phyloP scores from a whole-genome alignment of 768 basidiomycete genomes.

The Phlegmacium glaucopus region DNA sequence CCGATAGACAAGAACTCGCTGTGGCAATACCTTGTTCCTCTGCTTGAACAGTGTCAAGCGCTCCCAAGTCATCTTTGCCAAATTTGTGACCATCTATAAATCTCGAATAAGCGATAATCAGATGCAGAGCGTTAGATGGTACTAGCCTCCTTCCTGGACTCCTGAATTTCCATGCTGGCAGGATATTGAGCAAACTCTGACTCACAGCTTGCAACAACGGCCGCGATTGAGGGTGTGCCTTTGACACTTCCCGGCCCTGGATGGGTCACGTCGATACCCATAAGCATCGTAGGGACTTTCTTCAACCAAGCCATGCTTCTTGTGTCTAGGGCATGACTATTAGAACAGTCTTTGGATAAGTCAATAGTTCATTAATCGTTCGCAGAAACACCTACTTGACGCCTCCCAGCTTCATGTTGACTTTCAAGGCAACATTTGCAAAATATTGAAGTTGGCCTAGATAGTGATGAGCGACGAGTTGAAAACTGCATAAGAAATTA shows the following conservation, averaged over 20 bases:
- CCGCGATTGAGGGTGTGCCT: constrained; percentile 80
- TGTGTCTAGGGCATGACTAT: constrained; percentile 44
- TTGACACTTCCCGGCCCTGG: constrained; percentile 71
- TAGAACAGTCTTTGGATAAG: constrained; percentile 1
- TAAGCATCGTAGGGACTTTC: constrained; percentile 66
- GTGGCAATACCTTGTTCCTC: constrained; percentile 53
- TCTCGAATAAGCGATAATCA: not conserved
- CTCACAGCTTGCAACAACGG: constrained; percentile 80
- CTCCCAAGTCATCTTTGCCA: constrained; percentile 63
- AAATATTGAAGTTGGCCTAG: constrained; percentile 66
- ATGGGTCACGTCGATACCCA: constrained; percentile 83
- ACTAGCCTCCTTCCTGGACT: constrained; percentile 69
- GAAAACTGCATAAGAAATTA: constrained; percentile 25
- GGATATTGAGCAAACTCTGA: constrained; percentile 65
- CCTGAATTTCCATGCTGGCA: constrained; percentile 69
- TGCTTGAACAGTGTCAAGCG: constrained; percentile 51
- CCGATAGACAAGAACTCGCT: constrained; percentile 69
- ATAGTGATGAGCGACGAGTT: constrained; percentile 19
- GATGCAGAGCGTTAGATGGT: not conserved
- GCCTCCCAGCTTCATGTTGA: constrained; percentile 83
- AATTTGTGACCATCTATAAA: constrained; percentile 71
- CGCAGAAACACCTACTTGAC: constrained; percentile 49
- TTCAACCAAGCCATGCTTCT: constrained; percentile 59
- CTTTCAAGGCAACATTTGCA: constrained; percentile 78
- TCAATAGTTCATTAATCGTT: not conserved